Base-by-base conservation (phyloP, 306 rosid genomes). In the Vigna trinervia region DNA sequence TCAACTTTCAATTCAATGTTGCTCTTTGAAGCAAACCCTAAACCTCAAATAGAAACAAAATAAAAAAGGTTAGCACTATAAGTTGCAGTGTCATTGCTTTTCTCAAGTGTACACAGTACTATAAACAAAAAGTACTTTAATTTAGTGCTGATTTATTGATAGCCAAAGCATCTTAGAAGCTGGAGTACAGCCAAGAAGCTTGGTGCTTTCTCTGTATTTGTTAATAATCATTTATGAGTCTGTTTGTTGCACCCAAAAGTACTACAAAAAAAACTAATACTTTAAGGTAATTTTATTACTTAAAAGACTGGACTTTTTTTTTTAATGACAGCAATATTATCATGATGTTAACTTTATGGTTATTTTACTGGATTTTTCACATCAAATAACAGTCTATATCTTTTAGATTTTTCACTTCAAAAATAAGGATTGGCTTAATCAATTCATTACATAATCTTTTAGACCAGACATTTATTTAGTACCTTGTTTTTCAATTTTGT, bases 81-180 rank as follows among this genome's bases (percentile, higher is more conserved):
- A 23, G 76, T 39, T 38, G 47, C 58, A 50, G 11, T 77, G 63
- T 72, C 82, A 54, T 52, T 84, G 74, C 84, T 79, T 75, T 75
- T 47, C 38, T 47, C 74, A 36, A 73, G 59, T 60, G 28, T 28
- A 43, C 30, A 43, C 20, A 71, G 43, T 60, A 32, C 78, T 15
- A 70, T 76, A 67, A 80, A 71, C 69, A 76, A 77, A 66, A 77
- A 71, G 73, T 74, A 76, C 77, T 76, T 76, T 63, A 41, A 46
- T 76, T 76, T 63, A 48, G 54, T 64, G 79, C 71, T 63, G 79
- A 75, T 70, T 75, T 48, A 70, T 84, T 71, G 76, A 82, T 65
- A 47, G 75, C 51, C 69, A 76, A 51, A 64, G 84, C 79, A 80
- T 84, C 82, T 80, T 76, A 60, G 80, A 76, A 84, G 77, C 81